phyloP scores from a whole-genome alignment of 306 rosid species.

The Argentina anserina region DNA sequence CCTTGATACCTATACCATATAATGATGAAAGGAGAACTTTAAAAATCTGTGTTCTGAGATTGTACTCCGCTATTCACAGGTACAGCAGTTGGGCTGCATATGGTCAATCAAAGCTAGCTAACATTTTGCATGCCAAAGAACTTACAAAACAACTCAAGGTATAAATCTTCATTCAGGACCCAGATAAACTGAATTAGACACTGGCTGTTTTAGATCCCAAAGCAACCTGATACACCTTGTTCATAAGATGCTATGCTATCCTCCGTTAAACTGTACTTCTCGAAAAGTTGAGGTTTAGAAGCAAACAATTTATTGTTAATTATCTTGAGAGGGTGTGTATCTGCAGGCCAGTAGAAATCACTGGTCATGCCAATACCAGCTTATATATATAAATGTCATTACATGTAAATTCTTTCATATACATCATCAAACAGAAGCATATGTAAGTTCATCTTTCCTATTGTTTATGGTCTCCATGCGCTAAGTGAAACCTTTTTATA shows the following conservation, averaged over 20 bases:
- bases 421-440: background rate
- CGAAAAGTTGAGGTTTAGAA: background rate
- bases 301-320: background rate
- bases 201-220: background rate
- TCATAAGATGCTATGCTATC: background rate
- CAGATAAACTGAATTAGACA: conserved; percentile 10
- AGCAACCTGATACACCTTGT: background rate
- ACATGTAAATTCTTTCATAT: background rate
- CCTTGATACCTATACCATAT: background rate
- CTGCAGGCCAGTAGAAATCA: background rate
- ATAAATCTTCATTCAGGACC: conserved; percentile 18
- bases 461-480: background rate
- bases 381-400: background rate
- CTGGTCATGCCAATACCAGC: background rate
- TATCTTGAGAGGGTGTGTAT: background rate
- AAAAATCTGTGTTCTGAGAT: background rate
- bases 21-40: conserved; percentile 10
- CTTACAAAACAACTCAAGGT: conserved; percentile 67
- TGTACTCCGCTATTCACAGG: conserved; percentile 34
- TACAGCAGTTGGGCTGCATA: conserved; percentile 64
- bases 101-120: conserved; percentile 93
- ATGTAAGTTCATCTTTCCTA: background rate
- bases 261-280: background rate
- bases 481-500: conserved; percentile 12
- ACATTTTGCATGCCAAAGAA: conserved; percentile 81